Conservation (phyloP, 306 rosid genomes). For the Casuarina cunninghamiana region DNA sequence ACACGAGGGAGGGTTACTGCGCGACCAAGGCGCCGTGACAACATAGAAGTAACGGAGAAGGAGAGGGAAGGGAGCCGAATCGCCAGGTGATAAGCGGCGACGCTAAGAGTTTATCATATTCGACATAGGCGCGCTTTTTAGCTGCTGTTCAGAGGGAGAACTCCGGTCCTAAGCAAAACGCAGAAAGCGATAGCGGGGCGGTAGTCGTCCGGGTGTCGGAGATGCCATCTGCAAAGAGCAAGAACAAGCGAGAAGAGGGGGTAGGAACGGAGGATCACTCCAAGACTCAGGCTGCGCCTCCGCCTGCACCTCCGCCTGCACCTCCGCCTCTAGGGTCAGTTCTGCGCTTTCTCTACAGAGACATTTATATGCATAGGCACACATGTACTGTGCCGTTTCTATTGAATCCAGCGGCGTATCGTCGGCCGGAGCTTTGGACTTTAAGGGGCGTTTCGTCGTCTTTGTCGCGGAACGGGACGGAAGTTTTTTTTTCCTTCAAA, state of each 20-base stretch:
- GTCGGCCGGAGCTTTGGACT: neutral
- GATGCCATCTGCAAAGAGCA: neutral
- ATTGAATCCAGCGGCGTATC: neutral
- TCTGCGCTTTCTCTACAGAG: neutral
- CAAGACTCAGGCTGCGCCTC: neutral
- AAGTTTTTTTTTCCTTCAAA: neutral
- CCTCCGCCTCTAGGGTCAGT: conserved; percentile 2
- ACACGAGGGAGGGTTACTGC: too few relatives aligned
- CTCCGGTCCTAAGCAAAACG: neutral
- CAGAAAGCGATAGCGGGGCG: neutral
- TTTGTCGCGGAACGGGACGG: neutral
- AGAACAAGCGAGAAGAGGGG: conserved; percentile 1
- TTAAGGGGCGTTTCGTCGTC: neutral
- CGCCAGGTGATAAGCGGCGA: neutral
- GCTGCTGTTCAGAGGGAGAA: neutral
- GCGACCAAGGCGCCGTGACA: too few relatives aligned
- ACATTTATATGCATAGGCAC: neutral
- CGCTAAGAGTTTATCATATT: neutral
- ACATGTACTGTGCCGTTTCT: neutral
- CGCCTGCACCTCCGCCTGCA: neutral
- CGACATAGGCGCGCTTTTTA: neutral
- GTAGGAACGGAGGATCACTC: conserved; percentile 2
- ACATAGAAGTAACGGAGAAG: too few relatives aligned
- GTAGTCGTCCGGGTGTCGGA: neutral
- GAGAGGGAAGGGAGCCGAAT: too few relatives aligned